Base-by-base conservation (phyloP, 2,329 filamentous ascomycete species). In the Zelopaecilomyces penicillatus region DNA sequence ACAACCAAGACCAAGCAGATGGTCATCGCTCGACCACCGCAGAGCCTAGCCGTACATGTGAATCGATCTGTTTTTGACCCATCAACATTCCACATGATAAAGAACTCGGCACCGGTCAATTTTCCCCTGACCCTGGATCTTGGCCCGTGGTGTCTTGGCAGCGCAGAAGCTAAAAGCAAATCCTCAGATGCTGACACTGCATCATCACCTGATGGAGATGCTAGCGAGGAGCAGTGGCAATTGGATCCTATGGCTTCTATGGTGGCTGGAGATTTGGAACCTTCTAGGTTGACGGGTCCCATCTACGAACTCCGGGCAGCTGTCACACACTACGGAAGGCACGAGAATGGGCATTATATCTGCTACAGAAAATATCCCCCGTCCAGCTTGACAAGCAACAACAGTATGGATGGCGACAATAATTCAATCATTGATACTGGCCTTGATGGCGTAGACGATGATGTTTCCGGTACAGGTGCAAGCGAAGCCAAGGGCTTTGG, bases 321-420 rank as follows among this genome's bases (percentile, higher is more conserved):
- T 0, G 78, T 97, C 7, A 93, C 88, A 1, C 93, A 97, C 60
- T 87, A 85, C 50, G 93, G 93, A 4, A 76, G 85, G 30, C 93
- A 97, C 61, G 89, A 96, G 50, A 95, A 95, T 55, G 93, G 93
- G 0, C 93, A 98, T 65, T 97, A 98, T 55, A 82, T 96, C 34
- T 95, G 88, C 61, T 95, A 93, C 63, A 78, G 87, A 42, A 86
- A 84, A 56, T 83, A 87, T 56, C 73, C 78, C 11, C 57, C 58
- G 7, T 47, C 51, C 30, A 53, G 35, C 10, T 42, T 47, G 5
- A 46, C 51, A 6, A 41, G 37, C 4, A 35, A 30, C 1, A 38
- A 43, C 7, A 34, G 30, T 4, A 37, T 19, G 9, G 36, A 41
- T 11, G 1, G 30, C 8, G 12, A 42, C 11, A 26, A 27, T 6